Conservation (phyloP, 2,329 filamentous ascomycete species). For the Penicillium sp. region DNA sequence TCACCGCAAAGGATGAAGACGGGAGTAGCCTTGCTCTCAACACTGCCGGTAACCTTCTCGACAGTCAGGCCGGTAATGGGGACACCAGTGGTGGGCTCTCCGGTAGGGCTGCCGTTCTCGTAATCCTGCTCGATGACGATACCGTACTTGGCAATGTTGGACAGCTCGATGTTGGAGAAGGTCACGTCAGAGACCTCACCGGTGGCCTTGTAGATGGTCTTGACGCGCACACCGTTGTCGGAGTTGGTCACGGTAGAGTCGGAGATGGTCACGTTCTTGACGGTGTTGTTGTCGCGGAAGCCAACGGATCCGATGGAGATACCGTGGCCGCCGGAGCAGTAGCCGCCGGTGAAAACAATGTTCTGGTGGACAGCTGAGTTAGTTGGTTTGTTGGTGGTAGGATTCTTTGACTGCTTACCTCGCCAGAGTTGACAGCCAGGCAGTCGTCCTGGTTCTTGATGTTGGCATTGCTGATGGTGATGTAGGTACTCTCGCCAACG, state of each 20-base stretch:
- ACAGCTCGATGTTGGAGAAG: constrained; percentile 53
- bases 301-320: constrained; percentile 61
- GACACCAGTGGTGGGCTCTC: constrained; percentile 38
- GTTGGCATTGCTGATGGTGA: constrained; percentile 52
- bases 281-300: constrained; percentile 54
- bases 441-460: constrained; percentile 61
- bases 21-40: constrained; percentile 34
- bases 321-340: constrained; percentile 37
- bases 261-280: constrained; percentile 53
- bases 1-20: constrained; percentile 57
- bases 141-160: constrained; percentile 50
- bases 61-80: constrained; percentile 43
- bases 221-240: constrained; percentile 58
- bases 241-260: constrained; percentile 51
- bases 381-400: neutral
- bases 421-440: constrained; percentile 57
- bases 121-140: constrained; percentile 61
- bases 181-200: constrained; percentile 53
- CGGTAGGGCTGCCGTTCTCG: constrained; percentile 46
- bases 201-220: constrained; percentile 53
- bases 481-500: constrained; percentile 41
- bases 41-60: constrained; percentile 36
- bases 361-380: constrained; percentile 14
- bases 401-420: constrained; percentile 21
- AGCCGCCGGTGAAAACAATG: constrained; percentile 30